Conservation (phyloP, 345 rosid genomes). For the Eucalyptus decipiens region DNA sequence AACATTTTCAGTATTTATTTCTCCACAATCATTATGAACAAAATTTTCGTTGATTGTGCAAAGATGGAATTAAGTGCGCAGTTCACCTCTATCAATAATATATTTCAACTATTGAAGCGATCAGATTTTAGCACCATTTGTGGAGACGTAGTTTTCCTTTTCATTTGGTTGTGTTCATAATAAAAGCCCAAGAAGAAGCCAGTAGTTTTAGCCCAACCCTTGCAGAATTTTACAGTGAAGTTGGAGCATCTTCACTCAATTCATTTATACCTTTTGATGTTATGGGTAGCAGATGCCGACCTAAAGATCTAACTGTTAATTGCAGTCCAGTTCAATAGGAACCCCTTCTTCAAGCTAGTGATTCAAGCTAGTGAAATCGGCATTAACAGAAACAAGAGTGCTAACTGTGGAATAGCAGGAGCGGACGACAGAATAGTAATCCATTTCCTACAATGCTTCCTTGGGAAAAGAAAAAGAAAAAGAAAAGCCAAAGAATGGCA, state of each 20-base stretch:
- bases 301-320: too few species aligned
- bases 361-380: too few species aligned
- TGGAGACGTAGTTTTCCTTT: not conserved
- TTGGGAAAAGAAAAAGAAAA: too few species aligned
- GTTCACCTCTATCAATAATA: not conserved
- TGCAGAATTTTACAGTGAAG: not conserved
- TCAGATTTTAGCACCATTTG: not conserved
- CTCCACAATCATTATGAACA: too few species aligned
- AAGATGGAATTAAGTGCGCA: not conserved
- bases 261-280: not conserved
- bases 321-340: too few species aligned
- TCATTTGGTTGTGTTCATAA: not conserved
- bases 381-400: too few species aligned
- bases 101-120: not conserved
- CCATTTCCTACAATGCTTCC: too few species aligned
- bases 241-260: not conserved
- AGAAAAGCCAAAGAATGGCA: too few species aligned
- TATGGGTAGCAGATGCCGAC: not conserved
- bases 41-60: not conserved
- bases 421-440: too few species aligned
- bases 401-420: too few species aligned
- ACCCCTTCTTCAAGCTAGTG: too few species aligned
- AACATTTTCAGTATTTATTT: too few species aligned
- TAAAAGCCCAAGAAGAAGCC: not conserved
- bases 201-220: not conserved